Evolutionary conservation across 2,329 filamentous ascomycete genomes (phyloP).

Genomic region (Rhytidhysteron rufulum): DNA sequence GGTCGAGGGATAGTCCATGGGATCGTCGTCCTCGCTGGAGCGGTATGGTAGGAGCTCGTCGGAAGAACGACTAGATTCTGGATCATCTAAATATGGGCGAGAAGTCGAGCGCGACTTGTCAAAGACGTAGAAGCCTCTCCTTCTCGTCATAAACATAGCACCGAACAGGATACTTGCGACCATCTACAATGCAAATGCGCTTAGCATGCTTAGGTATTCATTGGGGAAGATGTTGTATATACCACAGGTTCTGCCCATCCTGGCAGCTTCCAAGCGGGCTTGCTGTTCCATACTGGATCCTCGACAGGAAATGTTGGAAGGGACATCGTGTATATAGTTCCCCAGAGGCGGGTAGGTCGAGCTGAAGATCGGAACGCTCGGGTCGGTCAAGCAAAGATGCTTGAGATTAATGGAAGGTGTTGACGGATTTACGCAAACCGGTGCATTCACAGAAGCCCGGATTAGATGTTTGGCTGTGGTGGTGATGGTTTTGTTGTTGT

Average conservation of each 20-base stretch:
- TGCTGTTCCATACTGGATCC: constrained; percentile 36
- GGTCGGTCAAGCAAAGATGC: too few species aligned
- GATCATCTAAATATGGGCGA: constrained; percentile 31
- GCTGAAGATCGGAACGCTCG: too few species aligned
- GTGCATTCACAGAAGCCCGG: too few species aligned
- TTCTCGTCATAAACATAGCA: constrained; percentile 47
- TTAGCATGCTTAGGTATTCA: neutral
- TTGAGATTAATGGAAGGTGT: too few species aligned
- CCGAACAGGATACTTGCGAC: constrained; percentile 49
- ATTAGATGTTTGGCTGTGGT: too few species aligned
- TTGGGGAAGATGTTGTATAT: constrained; percentile 10
- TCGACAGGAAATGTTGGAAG: constrained; percentile 12
- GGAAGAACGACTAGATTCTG: constrained; percentile 32
- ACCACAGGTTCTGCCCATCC: constrained; percentile 41
- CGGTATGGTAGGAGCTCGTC: constrained; percentile 38
- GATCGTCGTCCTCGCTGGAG: constrained; percentile 34
- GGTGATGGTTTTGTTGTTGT: too few species aligned
- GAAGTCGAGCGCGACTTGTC: constrained; percentile 17
- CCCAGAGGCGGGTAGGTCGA: too few species aligned
- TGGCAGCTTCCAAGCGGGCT: constrained; percentile 40
- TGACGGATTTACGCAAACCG: too few species aligned
- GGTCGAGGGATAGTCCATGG: constrained; percentile 28
- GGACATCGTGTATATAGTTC: too few species aligned
- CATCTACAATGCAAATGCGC: constrained; percentile 36
- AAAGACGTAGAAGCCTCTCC: constrained; percentile 43